Base-by-base conservation (phyloP, 345 rosid species). In the Camelina laxa region DNA sequence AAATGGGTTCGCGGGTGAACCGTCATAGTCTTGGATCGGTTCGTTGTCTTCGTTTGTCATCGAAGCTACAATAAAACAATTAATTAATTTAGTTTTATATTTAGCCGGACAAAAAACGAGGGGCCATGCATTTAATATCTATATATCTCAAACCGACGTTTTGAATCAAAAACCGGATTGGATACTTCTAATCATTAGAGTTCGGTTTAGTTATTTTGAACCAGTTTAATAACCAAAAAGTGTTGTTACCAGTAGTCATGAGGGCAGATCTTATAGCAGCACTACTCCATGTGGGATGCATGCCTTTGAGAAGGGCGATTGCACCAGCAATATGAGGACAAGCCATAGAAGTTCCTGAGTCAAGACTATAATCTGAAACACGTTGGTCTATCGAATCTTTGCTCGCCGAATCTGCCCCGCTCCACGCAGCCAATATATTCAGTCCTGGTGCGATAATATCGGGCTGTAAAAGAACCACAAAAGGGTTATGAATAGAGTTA, bases 341-440 rank as follows among this genome's bases (percentile, higher is more conserved):
- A 62, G 96, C 65, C 96, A 92, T 90, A 0, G 98, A 92, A 47
- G 96, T 90, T 57, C 98, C 98, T 0, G 95, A 85, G 4, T 50
- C n/a, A 0, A 88, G 5, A 22, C 81, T 85, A 60, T 80, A 92
- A 44, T 78, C 41, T 0, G 79, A 80, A 1, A 47, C 19, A 41
- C 92, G 76, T 3, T 56, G 59, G 65, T 92, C 96, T 0, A 36
- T 55, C 6, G 73, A 39, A 10, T 73, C 8, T 70, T 81, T 81
- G 6, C 83, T 67, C 0, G 83, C 86, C 0, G 89, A 60, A 20
- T 75, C 50, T 22, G 77, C 89, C 54, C 73, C 83, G 1, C 85
- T 85, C 96, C 91, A 88, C 4, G 96, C 96, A 2, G 98, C 96
- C 48, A 90, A 48, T 75, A 90, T 83, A 15, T 88, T 75, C 14